These are phyloP conservation scores for Rhizophora apiculata DNA, from an alignment of 345 rosid species.

Conservation along the genomic window DNA sequence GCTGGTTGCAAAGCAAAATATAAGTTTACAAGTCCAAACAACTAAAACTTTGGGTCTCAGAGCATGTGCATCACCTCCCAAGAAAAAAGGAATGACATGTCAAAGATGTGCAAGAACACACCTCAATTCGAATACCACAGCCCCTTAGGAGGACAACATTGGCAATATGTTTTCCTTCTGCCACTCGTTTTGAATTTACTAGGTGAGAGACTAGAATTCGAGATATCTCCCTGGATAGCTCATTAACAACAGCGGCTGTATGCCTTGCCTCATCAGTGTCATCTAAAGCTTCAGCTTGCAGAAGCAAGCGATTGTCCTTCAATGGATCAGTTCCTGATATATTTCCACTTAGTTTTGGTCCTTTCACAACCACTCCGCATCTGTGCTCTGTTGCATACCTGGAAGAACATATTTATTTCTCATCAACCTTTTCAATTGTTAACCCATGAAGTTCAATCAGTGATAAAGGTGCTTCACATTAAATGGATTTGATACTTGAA, in stretches of 20 bases:
- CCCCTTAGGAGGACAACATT: slow-evolving; percentile 89
- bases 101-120: slow-evolving; percentile 19
- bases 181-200: slow-evolving; percentile 60
- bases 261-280: slow-evolving; percentile 81
- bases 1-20: too few relatives aligned
- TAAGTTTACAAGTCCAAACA: neutral
- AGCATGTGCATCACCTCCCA: neutral
- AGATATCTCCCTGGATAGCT: slow-evolving; percentile 77
- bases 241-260: slow-evolving; percentile 79
- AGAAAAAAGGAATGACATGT: neutral
- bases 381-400: slow-evolving; percentile 98
- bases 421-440: slow-evolving; percentile 2
- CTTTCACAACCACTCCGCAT: slow-evolving; percentile 96
- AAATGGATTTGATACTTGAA: neutral
- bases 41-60: neutral
- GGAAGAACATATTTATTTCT: slow-evolving; percentile 8
- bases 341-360: slow-evolving; percentile 85
- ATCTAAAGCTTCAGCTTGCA: slow-evolving; percentile 76
- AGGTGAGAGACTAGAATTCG: slow-evolving; percentile 70
- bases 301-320: slow-evolving; percentile 78
- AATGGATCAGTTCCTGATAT: slow-evolving; percentile 96
- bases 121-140: slow-evolving; percentile 96
- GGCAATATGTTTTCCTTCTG: slow-evolving; percentile 79
- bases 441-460: slow-evolving; percentile 4
- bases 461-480: neutral